phyloP scores from a whole-genome alignment of 805 yeast genomes.

The Sugiyamaella americana region DNA sequence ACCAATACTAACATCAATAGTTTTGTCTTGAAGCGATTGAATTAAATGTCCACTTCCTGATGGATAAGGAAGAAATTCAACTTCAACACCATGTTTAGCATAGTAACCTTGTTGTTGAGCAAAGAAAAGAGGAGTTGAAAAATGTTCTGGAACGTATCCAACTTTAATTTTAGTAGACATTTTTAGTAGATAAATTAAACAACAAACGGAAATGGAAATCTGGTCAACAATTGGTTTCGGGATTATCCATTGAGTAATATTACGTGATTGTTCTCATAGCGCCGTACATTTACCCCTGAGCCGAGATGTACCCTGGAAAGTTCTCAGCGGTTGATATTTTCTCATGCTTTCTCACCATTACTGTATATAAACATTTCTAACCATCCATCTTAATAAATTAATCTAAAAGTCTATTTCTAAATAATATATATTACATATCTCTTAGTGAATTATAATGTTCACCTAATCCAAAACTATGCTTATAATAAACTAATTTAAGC shows the following conservation, averaged over 20 bases:
- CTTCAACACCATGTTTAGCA: conserved; percentile 42
- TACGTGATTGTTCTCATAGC: no score
- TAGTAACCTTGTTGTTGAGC: conserved; percentile 59
- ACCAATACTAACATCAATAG: conserved; percentile 75
- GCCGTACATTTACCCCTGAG: background rate
- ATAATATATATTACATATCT: conserved; percentile 18
- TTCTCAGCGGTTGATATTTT: no score
- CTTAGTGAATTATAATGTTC: conserved; percentile 85
- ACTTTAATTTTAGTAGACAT: conserved; percentile 32
- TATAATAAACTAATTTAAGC: conserved; percentile 71
- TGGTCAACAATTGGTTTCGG: background rate
- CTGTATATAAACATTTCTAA: no score
- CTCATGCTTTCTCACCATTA: no score
- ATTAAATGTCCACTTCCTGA: conserved; percentile 88
- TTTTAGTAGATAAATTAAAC: conserved; percentile 1
- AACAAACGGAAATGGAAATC: background rate
- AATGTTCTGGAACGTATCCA: conserved; percentile 89
- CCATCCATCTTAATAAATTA: no score
- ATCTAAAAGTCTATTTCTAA: no score
- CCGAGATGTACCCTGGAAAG: no score
- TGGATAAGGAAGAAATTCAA: conserved; percentile 61
- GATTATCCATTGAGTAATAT: background rate
- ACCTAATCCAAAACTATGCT: conserved; percentile 82
- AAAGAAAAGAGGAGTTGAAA: conserved; percentile 76
- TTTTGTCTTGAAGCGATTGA: conserved; percentile 55